Conservation (phyloP, 805 yeast genomes). For the Huiozyma sinensis region DNA sequence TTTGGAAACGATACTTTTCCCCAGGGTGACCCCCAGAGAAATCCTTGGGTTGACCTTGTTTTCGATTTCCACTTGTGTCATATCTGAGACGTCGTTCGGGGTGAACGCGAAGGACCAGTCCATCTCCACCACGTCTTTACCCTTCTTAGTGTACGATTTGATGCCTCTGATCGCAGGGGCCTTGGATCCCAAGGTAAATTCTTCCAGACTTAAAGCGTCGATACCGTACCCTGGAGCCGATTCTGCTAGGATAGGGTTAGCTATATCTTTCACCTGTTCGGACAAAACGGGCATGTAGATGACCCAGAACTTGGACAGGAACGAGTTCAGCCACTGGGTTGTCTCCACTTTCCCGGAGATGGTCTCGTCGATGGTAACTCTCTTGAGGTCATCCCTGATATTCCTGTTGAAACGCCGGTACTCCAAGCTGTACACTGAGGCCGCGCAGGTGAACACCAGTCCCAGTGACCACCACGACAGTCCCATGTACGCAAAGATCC, state of each 20-base stretch:
- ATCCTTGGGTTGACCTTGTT: conserved; percentile 71
- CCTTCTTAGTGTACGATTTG: conserved; percentile 61
- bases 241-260: conserved; percentile 58
- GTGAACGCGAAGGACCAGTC: conserved; percentile 76
- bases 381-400: conserved; percentile 63
- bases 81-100: conserved; percentile 73
- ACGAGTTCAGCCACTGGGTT: conserved; percentile 72
- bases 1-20: conserved; percentile 71
- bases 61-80: conserved; percentile 66
- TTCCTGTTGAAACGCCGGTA: conserved; percentile 67
- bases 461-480: conserved; percentile 54
- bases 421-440: conserved; percentile 62
- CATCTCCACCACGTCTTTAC: conserved; percentile 62
- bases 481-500: conserved; percentile 53
- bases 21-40: conserved; percentile 69
- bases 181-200: conserved; percentile 71
- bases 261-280: conserved; percentile 58
- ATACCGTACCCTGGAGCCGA: conserved; percentile 79
- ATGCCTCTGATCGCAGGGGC: conserved; percentile 67
- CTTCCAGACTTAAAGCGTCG: conserved; percentile 60
- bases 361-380: conserved; percentile 52
- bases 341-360: conserved; percentile 58
- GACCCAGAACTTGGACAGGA: conserved; percentile 75
- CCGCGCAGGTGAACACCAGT: conserved; percentile 48
- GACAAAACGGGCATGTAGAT: conserved; percentile 80